A percentile compares a stretch with the other conserved stretches of the same genome.
Conservation (phyloP, 2,329 filamentous ascomycete species). For the Stachybotrys chartarum region DNA sequence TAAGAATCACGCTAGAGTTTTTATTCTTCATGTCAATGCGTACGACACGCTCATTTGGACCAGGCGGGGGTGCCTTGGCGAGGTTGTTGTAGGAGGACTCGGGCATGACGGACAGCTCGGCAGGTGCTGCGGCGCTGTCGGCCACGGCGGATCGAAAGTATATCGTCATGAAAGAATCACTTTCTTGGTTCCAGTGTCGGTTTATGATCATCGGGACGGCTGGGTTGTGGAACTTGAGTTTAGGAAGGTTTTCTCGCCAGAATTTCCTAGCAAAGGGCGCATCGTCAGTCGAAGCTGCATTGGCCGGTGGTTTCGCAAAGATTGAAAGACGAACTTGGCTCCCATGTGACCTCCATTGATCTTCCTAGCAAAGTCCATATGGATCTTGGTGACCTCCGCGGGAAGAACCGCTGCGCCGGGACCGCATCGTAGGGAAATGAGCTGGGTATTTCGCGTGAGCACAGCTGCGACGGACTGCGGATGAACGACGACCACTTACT, state of each 20-base stretch:
- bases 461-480: conserved; percentile 8
- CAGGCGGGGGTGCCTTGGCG: conserved; percentile 41
- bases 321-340: conserved; percentile 48
- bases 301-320: neutral
- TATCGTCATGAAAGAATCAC: conserved; percentile 56
- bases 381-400: conserved; percentile 65
- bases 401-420: conserved; percentile 79
- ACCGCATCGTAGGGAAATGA: conserved; percentile 70
- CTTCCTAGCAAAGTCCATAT: conserved; percentile 61
- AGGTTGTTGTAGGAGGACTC: conserved; percentile 39
- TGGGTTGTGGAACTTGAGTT: conserved; percentile 93
- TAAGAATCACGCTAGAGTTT: conserved; percentile 54
- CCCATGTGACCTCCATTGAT: conserved; percentile 64
- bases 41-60: conserved; percentile 40
- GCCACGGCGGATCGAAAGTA: conserved; percentile 43
- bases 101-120: conserved; percentile 24
- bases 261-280: conserved; percentile 62
- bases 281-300: conserved; percentile 2
- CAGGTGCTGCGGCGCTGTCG: conserved; percentile 14
- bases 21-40: conserved; percentile 58
- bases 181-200: conserved; percentile 51
- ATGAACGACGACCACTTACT: conserved; percentile 22
- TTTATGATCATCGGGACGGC: conserved; percentile 74
- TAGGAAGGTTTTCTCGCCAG: conserved; percentile 74
- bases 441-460: conserved; percentile 36